Evolutionary conservation across 1,139 yeast species (phyloP), one percentile per base, ranked within the genome.

Genomic region (Blastobotrys elegans): DNA sequence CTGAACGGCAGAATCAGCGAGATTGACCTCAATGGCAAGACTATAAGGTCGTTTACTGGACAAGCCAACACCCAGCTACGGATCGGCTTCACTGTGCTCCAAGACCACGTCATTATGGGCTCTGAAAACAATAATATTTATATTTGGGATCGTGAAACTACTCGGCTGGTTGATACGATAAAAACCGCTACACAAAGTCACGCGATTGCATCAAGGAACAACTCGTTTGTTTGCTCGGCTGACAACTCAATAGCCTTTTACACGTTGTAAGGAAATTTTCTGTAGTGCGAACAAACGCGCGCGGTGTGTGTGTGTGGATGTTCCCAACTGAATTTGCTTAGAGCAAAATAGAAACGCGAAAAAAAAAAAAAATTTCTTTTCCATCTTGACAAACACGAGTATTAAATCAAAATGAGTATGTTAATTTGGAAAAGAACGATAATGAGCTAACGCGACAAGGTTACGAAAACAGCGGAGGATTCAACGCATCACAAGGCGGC

Each of bases 41-140:
- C 61, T 17, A 47, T 61, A 32, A 64, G 62, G 43, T 46, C 55
- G 11, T 64, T 52, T 48, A 44, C 38, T 6, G 69, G 69, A 17
- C 69, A 66, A 38, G 44, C 29, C 17, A 62, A 64, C 46, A 49
- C 48, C 7, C 56, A 57, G 45, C 60, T 57, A 38, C 58, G 68
- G 8, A 48, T 61, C 31, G 43, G 43, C 8, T 37, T 39, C 13
- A 31, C 49, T 1, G 45, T 43, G 22, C 53, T 54, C 16, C 51
- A 48, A 66, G 96, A 95, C 1, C 74, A 87, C 6, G 75, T 87
- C 1, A 86, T 87, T 0, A 84, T 95, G 3, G 95, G 94, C 0
- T 78, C 95, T 5, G 96, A 88, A 61, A 96, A 88, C 63, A 96
- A 96, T 44, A 82, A 82, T 56, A 77, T 89, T 44, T 86, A 84